Conservation (phyloP, 306 rosid genomes). For the Castanea mollissima region DNA sequence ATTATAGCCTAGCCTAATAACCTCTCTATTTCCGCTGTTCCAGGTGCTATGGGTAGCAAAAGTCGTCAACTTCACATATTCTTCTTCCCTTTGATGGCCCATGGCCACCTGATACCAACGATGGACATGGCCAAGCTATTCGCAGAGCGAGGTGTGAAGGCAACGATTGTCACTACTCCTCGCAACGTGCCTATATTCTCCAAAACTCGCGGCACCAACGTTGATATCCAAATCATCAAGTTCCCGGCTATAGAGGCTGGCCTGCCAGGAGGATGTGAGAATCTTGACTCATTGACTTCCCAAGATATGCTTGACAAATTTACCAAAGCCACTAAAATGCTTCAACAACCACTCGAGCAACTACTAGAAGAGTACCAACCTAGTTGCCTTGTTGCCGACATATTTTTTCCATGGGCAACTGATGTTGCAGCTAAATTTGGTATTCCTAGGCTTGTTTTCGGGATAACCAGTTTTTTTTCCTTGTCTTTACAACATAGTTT, state of each 20-base stretch:
- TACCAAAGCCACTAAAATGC: neutral
- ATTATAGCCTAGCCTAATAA: too few relatives aligned
- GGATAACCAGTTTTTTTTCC: slow-evolving; percentile 30
- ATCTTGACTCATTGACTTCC: neutral
- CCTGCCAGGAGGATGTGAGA: slow-evolving; percentile 33
- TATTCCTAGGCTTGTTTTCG: slow-evolving; percentile 38
- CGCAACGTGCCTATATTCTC: slow-evolving; percentile 23
- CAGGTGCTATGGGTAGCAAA: too few relatives aligned
- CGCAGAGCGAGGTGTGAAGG: slow-evolving; percentile 23
- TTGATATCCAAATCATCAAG: slow-evolving; percentile 6
- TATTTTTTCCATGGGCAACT: slow-evolving; percentile 30
- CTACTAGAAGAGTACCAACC: slow-evolving; percentile 23
- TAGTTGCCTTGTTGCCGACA: slow-evolving; percentile 30
- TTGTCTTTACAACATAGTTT: slow-evolving; percentile 3
- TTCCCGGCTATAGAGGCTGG: slow-evolving; percentile 33
- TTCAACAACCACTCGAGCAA: slow-evolving; percentile 8
- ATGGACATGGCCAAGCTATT: neutral
- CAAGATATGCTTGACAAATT: neutral
- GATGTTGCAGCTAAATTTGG: slow-evolving; percentile 26
- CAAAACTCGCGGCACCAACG: neutral
- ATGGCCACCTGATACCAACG: slow-evolving; percentile 15
- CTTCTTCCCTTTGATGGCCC: slow-evolving; percentile 22
- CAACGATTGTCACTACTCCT: slow-evolving; percentile 30
- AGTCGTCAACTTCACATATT: neutral
- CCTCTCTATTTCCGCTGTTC: too few relatives aligned